Evolutionary conservation across 306 rosid species (phyloP).

Genomic region (Vachellia pachyceras): DNA sequence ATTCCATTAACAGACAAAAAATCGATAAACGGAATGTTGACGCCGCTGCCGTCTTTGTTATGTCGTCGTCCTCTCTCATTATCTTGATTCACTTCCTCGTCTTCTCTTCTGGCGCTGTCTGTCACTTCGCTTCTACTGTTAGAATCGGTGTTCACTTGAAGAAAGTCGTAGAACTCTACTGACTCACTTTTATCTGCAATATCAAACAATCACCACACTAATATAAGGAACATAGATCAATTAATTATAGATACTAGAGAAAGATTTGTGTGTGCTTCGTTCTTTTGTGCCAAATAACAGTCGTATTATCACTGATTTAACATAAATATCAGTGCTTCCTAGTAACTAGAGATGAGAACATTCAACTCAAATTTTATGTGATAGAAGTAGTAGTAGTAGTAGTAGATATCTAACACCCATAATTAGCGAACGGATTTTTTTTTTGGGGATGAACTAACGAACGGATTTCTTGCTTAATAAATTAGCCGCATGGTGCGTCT

Average conservation of each 20-base stretch:
- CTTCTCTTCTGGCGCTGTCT: conserved; percentile 68
- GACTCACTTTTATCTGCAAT: conserved; percentile 65
- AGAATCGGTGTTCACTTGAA: conserved; percentile 72
- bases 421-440: too few relatives aligned
- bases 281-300: neutral
- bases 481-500: too few relatives aligned
- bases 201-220: neutral
- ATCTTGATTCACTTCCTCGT: conserved; percentile 75
- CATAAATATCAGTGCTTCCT: neutral
- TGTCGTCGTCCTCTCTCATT: conserved; percentile 23
- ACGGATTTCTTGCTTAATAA: too few relatives aligned
- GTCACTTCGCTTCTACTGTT: conserved; percentile 79
- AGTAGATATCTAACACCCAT: neutral
- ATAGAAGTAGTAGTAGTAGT: too few relatives aligned
- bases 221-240: too few relatives aligned
- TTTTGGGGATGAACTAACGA: too few relatives aligned
- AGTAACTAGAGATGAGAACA: neutral
- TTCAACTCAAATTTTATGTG: too few relatives aligned
- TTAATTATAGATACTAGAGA: too few relatives aligned
- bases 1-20: conserved; percentile 57
- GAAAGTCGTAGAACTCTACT: conserved; percentile 82
- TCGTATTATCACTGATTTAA: neutral
- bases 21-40: conserved; percentile 58
- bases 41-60: conserved; percentile 20
- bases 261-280: too few relatives aligned